Base-by-base conservation (phyloP, 306 rosid species). In the Prinsepia uniflora region DNA sequence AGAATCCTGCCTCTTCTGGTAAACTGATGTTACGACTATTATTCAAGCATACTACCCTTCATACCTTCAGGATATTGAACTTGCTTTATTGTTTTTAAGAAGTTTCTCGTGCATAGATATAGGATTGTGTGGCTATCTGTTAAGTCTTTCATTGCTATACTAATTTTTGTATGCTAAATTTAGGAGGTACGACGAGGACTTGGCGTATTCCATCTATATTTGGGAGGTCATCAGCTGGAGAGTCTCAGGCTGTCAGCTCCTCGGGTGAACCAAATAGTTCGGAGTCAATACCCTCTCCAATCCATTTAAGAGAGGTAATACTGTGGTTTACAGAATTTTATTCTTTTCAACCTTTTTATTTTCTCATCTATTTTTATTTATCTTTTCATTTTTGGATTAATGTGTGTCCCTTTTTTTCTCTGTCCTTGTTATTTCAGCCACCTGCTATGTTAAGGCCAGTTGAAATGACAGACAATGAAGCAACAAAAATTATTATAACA, bases 161-260 rank as follows among this genome's bases (percentile, higher is more conserved):
- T 61, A 68, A 73, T 19, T 13, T 15, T 13, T 10, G 20, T 44
- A 57, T 54, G 13, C 72, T 47, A 19, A 42, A 50, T 30, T 17
- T 70, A 68, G 71, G 68, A 74, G 80, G 70, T 30, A 40, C 42
- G 4, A 11, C 43, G 10, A 63, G 59, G 57, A 40, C 68, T 18
- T 84, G 84, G 84, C 73, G 83, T 19, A 67, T 84, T 49, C 63
- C 82, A n/a, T 67, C 82, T 56, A 63, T 84, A 22, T 77, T 84
- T 75, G 69, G 77, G 52, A 63, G 58, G 36, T 30, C 36, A 1
- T 30, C 63, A 68, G 50, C 80, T 42, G 76, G 42, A 67, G 79
- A 53, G 50, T 53, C 59, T 57, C 53, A 19, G 57, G 60, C 57
- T 42, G 78, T 58, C 65, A 57, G 46, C 57, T 63, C 76, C 56